These are phyloP conservation scores for Zygnema cylindricum DNA, from an alignment of 139 green algal genomes.

Conservation along the genomic window DNA sequence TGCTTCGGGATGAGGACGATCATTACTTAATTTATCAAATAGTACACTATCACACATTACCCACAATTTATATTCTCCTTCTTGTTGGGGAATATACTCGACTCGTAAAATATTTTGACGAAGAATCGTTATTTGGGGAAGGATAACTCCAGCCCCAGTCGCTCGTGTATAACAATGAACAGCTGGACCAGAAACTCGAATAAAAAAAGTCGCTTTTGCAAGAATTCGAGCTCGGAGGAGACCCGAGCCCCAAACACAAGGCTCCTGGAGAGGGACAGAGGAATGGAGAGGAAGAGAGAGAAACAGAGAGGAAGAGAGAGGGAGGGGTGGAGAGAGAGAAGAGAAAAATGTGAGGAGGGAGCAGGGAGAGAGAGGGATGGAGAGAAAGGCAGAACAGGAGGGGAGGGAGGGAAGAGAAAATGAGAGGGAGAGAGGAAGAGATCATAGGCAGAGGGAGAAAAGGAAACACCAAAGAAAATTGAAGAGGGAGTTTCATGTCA, in stretches of 20 bases:
- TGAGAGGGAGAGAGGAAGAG: too few species aligned
- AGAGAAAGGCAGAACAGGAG: too few species aligned
- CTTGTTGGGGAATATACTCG: slow-evolving; percentile 3
- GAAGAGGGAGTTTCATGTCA: too few species aligned
- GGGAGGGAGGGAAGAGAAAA: too few species aligned
- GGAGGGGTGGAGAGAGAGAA: too few species aligned
- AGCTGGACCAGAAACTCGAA: not conserved
- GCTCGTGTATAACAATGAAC: not conserved
- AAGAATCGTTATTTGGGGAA: not conserved
- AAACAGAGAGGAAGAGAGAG: too few species aligned
- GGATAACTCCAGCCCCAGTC: slow-evolving; percentile 4
- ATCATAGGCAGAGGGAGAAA: too few species aligned
- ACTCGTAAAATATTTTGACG: not conserved
- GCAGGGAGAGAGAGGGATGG: too few species aligned
- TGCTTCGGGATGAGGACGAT: not conserved
- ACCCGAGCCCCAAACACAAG: not conserved
- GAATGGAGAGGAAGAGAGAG: too few species aligned
- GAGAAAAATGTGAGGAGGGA: too few species aligned
- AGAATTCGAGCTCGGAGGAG: not conserved
- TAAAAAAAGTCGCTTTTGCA: not conserved
- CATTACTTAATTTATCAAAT: not conserved
- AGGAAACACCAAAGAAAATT: too few species aligned
- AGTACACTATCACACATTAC: slow-evolving; percentile 5
- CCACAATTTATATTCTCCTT: slow-evolving; percentile 15
- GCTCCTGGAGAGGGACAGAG: not conserved